phyloP scores from a whole-genome alignment of 176 grass and related monocot species.

The Thinopyrum elongatum region DNA sequence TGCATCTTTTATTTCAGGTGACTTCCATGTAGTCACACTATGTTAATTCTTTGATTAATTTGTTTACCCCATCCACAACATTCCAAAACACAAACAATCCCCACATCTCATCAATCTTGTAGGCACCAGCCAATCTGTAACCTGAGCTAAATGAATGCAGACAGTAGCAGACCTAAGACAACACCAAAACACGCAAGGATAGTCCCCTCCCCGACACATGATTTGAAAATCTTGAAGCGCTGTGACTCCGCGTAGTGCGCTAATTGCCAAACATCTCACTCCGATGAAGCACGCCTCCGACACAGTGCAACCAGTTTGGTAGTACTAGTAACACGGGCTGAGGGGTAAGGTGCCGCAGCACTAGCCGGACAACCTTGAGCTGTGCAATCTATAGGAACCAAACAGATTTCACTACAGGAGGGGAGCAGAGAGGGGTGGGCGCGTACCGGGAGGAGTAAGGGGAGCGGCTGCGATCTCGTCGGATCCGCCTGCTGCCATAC shows the following conservation, averaged over 20 bases:
- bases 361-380: too few species aligned
- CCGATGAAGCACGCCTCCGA: background rate
- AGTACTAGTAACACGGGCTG: background rate
- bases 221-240: background rate
- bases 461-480: conserved; percentile 37
- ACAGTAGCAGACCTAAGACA: background rate
- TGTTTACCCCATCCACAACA: background rate
- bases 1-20: background rate
- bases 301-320: background rate
- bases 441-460: conserved; percentile 31
- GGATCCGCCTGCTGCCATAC: conserved; percentile 12
- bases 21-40: background rate
- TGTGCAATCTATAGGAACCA: background rate
- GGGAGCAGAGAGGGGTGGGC: background rate
- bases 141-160: background rate
- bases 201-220: background rate
- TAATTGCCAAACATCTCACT: background rate
- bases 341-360: too few species aligned
- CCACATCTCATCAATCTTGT: background rate
- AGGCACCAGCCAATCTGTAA: background rate
- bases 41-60: background rate
- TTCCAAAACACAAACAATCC: background rate
- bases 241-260: background rate
- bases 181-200: background rate
- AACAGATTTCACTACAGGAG: background rate